Conservation (phyloP, 2,329 filamentous ascomycete species). For the Bipolaris victoriae region DNA sequence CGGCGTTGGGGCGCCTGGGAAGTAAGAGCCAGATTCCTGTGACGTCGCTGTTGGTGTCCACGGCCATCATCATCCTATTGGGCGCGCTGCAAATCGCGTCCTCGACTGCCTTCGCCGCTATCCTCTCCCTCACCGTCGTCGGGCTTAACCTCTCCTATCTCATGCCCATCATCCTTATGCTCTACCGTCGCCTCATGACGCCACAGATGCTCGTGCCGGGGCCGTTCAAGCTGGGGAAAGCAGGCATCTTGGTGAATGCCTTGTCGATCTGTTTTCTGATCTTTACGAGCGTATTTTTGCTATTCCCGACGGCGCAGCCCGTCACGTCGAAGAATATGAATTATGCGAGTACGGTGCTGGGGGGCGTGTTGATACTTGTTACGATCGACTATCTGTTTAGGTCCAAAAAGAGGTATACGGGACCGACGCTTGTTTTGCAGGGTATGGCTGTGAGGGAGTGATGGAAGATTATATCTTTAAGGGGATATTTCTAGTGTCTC, state of each 20-base stretch:
- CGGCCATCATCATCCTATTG: conserved; percentile 12
- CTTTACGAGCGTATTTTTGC: conserved; percentile 29
- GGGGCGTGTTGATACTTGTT: neutral
- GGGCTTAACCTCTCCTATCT: conserved; percentile 30
- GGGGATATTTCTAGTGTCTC: neutral
- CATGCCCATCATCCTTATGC: conserved; percentile 18
- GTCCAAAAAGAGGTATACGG: conserved; percentile 1
- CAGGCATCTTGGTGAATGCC: conserved; percentile 19
- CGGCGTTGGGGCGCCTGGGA: conserved; percentile 19
- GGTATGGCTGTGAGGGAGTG: neutral
- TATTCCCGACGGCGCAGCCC: conserved; percentile 26
- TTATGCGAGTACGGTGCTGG: conserved; percentile 16
- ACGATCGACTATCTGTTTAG: neutral
- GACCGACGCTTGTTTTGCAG: neutral
- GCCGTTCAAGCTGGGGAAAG: conserved; percentile 21
- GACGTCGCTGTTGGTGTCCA: conserved; percentile 18
- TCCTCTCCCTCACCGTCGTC: conserved; percentile 25
- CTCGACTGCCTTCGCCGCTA: conserved; percentile 27
- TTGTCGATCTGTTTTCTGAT: conserved; percentile 23
- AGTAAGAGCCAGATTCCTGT: conserved; percentile 26
- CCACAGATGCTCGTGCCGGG: conserved; percentile 10
- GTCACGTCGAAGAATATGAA: conserved; percentile 30
- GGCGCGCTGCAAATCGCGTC: conserved; percentile 29
- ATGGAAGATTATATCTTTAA: neutral
- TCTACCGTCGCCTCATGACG: conserved; percentile 17